A percentile compares a stretch with the other conserved stretches of the same genome.
These are phyloP conservation scores for Penicillium sp. DNA, from an alignment of 2,329 filamentous ascomycete species.

Conservation along the genomic window DNA sequence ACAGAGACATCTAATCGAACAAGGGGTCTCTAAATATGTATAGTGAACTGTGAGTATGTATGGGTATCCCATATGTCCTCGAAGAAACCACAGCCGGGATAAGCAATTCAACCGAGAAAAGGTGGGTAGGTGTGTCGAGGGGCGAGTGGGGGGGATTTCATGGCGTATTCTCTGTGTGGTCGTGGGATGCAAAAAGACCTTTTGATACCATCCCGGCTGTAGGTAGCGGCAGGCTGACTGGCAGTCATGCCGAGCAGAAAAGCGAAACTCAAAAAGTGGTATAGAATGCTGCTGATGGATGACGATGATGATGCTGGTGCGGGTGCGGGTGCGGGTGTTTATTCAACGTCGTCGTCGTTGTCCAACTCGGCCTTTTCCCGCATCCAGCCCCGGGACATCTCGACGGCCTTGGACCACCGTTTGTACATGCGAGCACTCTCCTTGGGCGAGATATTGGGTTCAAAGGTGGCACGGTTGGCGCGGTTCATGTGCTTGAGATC, in stretches of 20 bases:
- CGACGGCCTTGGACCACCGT: conserved; percentile 74
- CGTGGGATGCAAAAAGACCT: not conserved
- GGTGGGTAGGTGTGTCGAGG: not conserved
- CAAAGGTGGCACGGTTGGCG: conserved; percentile 68
- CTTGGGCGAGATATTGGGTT: conserved; percentile 62
- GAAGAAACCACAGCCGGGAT: not conserved
- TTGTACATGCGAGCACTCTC: conserved; percentile 65
- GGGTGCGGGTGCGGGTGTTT: conserved; percentile 8
- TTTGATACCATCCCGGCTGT: not conserved
- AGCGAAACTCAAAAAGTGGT: conserved; percentile 8
- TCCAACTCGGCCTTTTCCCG: conserved; percentile 30
- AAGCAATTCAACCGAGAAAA: conserved; percentile 3
- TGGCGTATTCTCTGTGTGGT: not conserved
- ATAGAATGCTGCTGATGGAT: conserved; percentile 1
- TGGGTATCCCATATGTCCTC: conserved; percentile 3
- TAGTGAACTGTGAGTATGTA: conserved; percentile 18
- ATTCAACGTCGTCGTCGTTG: conserved; percentile 24
- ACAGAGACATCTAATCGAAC: conserved; percentile 17
- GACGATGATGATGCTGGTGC: not conserved
- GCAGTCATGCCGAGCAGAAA: conserved; percentile 8
- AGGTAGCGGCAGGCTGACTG: conserved; percentile 6
- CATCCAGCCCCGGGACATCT: conserved; percentile 75
- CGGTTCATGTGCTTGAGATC: conserved; percentile 74
- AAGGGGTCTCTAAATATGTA: conserved; percentile 25
- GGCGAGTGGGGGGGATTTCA: not conserved